phyloP scores from a whole-genome alignment of 1,284 basidiomycete genomes.

The Apiotrichum mycotoxinovorans region DNA sequence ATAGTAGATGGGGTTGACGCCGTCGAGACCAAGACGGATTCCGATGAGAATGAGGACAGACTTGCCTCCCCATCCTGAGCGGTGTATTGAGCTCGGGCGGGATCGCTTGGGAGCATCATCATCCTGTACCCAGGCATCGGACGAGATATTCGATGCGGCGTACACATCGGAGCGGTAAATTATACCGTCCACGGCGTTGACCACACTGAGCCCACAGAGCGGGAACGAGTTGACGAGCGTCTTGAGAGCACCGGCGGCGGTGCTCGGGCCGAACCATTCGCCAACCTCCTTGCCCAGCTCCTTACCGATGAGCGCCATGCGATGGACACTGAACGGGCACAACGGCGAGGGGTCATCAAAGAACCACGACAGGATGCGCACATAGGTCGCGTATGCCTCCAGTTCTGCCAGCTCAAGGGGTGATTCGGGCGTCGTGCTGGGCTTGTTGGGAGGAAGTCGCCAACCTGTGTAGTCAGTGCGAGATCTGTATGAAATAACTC shows the following conservation, averaged over 20 bases:
- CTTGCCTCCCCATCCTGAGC: constrained; percentile 65
- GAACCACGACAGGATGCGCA: constrained; percentile 89
- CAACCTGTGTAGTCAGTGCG: constrained; percentile 61
- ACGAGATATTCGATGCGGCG: constrained; percentile 63
- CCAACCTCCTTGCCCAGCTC: constrained; percentile 92
- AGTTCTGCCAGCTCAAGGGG: constrained; percentile 27
- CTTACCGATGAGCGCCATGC: constrained; percentile 92
- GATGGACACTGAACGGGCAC: constrained; percentile 93
- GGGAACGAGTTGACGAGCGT: constrained; percentile 75
- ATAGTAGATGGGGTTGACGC: constrained; percentile 93
- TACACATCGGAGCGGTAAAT: constrained; percentile 84
- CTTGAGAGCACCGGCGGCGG: constrained; percentile 92
- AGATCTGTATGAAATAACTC: constrained; percentile 38
- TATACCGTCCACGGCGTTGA: constrained; percentile 75
- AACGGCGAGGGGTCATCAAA: constrained; percentile 81
- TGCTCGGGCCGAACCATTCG: constrained; percentile 97
- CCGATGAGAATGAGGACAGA: constrained; percentile 86
- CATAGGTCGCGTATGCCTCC: constrained; percentile 59
- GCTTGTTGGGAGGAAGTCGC: constrained; percentile 56
- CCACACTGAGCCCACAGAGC: constrained; percentile 74
- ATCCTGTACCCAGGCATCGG: constrained; percentile 27
- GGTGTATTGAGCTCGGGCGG: constrained; percentile 14
- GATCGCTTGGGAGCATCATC: not conserved
- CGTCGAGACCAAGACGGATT: constrained; percentile 81
- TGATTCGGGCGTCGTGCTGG: constrained; percentile 18